Evolutionary conservation across 148 eudicot genomes (phyloP).

Genomic region (Rheum nobile): DNA sequence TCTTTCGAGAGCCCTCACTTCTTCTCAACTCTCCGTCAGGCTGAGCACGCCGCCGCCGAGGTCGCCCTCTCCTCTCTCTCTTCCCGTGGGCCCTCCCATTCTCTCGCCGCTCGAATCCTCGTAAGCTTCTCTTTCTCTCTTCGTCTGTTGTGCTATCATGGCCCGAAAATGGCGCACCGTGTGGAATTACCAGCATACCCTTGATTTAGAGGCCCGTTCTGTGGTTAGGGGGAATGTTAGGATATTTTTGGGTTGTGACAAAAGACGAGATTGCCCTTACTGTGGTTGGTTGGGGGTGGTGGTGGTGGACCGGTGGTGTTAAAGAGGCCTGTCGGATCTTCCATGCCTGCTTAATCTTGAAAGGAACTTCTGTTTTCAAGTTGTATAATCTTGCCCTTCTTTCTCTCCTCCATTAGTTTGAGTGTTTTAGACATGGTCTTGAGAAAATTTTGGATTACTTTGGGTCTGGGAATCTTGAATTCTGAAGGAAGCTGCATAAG

Average conservation of each 20-base stretch:
- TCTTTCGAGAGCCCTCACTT: constrained; percentile 67
- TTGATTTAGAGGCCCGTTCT: neutral
- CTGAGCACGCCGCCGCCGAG: constrained; percentile 89
- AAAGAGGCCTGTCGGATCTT: neutral
- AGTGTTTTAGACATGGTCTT: neutral
- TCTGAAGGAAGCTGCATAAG: neutral
- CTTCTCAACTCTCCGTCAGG: constrained; percentile 73
- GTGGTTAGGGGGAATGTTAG: neutral
- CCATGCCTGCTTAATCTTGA: neutral
- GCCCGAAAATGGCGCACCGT: constrained; percentile 2
- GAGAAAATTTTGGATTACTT: no score
- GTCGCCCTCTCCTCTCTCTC: constrained; percentile 73
- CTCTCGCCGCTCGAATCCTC: constrained; percentile 76
- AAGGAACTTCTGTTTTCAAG: neutral
- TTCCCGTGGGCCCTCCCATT: constrained; percentile 54
- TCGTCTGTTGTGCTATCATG: neutral
- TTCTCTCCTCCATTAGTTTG: neutral
- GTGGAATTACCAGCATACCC: constrained; percentile 17
- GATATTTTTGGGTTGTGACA: neutral
- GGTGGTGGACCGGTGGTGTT: neutral
- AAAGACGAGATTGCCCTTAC: neutral
- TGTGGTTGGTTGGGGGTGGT: neutral
- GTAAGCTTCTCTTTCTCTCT: constrained; percentile 25
- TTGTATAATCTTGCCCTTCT: neutral
- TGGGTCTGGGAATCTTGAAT: neutral